Conservation (phyloP, 345 rosid genomes). For the Populus tremula region DNA sequence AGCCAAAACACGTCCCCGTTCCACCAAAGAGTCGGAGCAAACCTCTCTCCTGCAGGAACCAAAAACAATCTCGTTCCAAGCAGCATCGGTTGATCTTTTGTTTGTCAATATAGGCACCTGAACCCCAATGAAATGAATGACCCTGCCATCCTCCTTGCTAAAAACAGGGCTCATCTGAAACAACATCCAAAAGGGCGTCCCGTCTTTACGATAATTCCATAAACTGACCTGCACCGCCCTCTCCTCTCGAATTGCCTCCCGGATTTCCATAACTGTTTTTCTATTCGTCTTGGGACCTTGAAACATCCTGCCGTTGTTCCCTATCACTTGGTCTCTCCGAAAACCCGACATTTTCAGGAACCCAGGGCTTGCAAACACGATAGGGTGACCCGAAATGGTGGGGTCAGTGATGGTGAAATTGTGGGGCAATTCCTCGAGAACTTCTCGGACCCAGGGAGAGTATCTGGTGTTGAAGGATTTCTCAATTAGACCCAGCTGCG, state of each 20-base stretch:
- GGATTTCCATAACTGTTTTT: constrained; percentile 69
- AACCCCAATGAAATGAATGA: constrained; percentile 71
- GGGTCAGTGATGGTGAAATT: constrained; percentile 91
- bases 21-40: constrained; percentile 48
- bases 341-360: constrained; percentile 79
- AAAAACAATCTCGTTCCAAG: constrained; percentile 38
- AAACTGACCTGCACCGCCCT: constrained; percentile 51
- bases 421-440: constrained; percentile 69
- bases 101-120: constrained; percentile 63
- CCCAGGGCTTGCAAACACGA: constrained; percentile 76
- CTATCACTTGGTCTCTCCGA: constrained; percentile 61
- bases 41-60: constrained; percentile 87
- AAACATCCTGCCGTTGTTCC: constrained; percentile 70
- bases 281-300: constrained; percentile 79
- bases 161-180: constrained; percentile 77
- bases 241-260: constrained; percentile 83
- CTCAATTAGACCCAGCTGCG: constrained; percentile 46
- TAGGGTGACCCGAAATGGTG: constrained; percentile 74
- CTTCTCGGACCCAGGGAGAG: constrained; percentile 54
- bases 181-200: constrained; percentile 89
- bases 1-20: constrained; percentile 37
- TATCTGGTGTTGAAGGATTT: constrained; percentile 50
- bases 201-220: constrained; percentile 81
- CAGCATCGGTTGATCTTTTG: constrained; percentile 37
- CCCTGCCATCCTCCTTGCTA: constrained; percentile 54